Evolutionary conservation across 2,329 filamentous ascomycete genomes (phyloP).

Genomic region (Triangularia verruculosa): DNA sequence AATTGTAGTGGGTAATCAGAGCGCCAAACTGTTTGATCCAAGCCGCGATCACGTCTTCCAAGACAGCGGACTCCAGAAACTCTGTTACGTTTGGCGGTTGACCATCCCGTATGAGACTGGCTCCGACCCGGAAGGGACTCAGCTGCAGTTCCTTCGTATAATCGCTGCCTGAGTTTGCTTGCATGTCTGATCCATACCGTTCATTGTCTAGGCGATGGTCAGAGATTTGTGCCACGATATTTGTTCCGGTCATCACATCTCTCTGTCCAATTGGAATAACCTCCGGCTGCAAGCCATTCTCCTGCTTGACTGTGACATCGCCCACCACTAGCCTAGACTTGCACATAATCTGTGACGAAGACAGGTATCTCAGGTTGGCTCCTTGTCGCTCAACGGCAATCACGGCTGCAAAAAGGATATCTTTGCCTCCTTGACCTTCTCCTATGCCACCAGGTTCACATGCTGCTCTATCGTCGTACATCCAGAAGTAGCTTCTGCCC

Average conservation of each 20-base stretch:
- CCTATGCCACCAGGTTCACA: background rate
- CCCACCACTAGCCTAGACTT: background rate
- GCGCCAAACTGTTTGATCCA: slow-evolving; percentile 4
- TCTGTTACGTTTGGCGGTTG: background rate
- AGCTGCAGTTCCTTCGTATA: slow-evolving; percentile 1
- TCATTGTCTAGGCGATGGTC: background rate
- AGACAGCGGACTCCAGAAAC: background rate
- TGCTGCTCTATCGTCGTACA: slow-evolving; percentile 2
- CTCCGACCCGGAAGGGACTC: slow-evolving; percentile 5
- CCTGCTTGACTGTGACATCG: background rate
- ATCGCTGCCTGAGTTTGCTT: background rate
- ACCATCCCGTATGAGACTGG: background rate
- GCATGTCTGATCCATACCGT: slow-evolving; percentile 2
- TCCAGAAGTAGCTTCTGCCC: slow-evolving; percentile 7
- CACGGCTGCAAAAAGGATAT: background rate
- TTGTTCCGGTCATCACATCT: background rate
- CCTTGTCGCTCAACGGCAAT: slow-evolving; percentile 2
- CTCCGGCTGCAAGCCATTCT: background rate
- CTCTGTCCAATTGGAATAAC: background rate
- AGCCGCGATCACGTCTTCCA: background rate
- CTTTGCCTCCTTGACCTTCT: background rate
- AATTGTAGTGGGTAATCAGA: slow-evolving; percentile 1
- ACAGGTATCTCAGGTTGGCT: background rate
- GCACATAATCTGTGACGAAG: slow-evolving; percentile 6
- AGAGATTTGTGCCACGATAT: background rate